These are phyloP conservation scores for Fragilariopsis cylindrus DNA, from an alignment of 108 stramenopile species.

Conservation along the genomic window DNA sequence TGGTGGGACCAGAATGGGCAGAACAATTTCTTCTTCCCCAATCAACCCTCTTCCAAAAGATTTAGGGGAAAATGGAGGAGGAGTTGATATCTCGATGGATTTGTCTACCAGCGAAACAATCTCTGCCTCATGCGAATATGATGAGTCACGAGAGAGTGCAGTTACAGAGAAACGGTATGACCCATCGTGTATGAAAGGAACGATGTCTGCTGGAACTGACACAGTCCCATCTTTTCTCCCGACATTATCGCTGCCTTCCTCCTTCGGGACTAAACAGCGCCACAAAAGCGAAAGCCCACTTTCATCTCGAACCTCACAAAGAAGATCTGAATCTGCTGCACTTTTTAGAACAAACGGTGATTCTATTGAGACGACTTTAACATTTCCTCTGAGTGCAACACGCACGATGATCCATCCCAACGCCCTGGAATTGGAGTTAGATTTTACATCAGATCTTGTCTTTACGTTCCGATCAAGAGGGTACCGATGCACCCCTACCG, in stretches of 20 bases:
- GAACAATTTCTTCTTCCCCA: constrained; percentile 30
- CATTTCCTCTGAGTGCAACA: constrained; percentile 47
- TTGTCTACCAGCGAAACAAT: not conserved
- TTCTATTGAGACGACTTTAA: constrained; percentile 63
- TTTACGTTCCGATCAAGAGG: constrained; percentile 38
- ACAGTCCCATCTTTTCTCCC: constrained; percentile 20
- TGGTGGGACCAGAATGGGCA: constrained; percentile 13
- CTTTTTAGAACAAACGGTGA: constrained; percentile 56
- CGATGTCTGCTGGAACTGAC: constrained; percentile 54
- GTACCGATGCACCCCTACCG: constrained; percentile 58
- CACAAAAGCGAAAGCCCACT: constrained; percentile 35
- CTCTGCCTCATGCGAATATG: constrained; percentile 20
- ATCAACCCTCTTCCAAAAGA: constrained; percentile 46
- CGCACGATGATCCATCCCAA: constrained; percentile 49
- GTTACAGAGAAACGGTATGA: constrained; percentile 37
- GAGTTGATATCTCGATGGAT: constrained; percentile 23
- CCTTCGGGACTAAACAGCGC: constrained; percentile 40
- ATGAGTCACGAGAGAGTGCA: constrained; percentile 24
- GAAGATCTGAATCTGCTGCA: constrained; percentile 36
- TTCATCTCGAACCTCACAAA: constrained; percentile 43
- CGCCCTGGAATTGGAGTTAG: constrained; percentile 16
- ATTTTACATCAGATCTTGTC: constrained; percentile 9
- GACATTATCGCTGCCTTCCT: not conserved
- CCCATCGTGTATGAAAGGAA: constrained; percentile 41
- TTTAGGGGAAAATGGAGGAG: constrained; percentile 42